These are phyloP conservation scores for Astragalus membranaceus DNA, from an alignment of 306 rosid species.

Conservation along the genomic window DNA sequence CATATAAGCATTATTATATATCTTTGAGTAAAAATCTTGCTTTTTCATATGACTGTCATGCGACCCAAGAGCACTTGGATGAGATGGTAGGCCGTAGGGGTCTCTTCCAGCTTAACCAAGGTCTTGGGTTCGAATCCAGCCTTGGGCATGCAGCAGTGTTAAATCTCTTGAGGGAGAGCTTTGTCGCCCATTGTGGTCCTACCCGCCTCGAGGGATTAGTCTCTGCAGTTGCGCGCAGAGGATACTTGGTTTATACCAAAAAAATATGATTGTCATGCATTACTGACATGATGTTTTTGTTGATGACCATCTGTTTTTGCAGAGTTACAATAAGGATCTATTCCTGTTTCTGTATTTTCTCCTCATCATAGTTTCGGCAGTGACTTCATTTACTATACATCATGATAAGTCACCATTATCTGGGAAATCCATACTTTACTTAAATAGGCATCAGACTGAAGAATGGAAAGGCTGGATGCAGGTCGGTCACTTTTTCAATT, in stretches of 20 bases:
- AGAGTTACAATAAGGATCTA: slow-evolving; percentile 93
- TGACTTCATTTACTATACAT: slow-evolving; percentile 74
- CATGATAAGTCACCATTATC: slow-evolving; percentile 77
- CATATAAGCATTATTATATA: background rate
- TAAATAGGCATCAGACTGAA: slow-evolving; percentile 98
- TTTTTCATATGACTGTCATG: background rate
- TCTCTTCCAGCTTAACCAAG: no score
- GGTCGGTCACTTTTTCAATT: slow-evolving; percentile 44
- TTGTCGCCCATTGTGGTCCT: no score
- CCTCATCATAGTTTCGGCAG: slow-evolving; percentile 84
- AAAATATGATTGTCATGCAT: background rate
- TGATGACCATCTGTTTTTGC: slow-evolving; percentile 34
- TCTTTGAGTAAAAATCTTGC: background rate
- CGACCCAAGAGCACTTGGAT: no score
- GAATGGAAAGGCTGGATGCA: slow-evolving; percentile 99
- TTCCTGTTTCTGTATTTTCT: slow-evolving; percentile 81
- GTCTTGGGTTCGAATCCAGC: no score
- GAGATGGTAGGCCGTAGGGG: no score
- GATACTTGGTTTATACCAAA: no score
- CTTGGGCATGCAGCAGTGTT: no score
- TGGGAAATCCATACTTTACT: slow-evolving; percentile 80
- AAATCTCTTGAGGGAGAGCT: no score
- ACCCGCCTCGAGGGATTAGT: no score
- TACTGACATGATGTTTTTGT: slow-evolving; percentile 5
- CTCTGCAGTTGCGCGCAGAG: no score